A percentile compares a stretch with the other conserved stretches of the same genome.
Evolutionary conservation across 2,329 filamentous ascomycete species (phyloP).

Genomic region (Clarireedia hainanense): DNA sequence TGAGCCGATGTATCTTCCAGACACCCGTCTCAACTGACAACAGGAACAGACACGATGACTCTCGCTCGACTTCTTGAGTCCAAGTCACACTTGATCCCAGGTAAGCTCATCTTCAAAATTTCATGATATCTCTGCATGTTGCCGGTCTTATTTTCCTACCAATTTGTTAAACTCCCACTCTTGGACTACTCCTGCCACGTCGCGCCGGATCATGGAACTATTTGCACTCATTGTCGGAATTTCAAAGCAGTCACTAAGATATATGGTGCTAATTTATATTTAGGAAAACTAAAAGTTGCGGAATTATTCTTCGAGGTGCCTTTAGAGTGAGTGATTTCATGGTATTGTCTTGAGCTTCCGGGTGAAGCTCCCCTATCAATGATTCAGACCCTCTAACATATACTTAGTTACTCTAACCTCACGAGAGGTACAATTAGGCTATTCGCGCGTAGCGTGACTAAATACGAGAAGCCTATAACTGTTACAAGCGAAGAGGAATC

Average conservation of each 20-base stretch:
- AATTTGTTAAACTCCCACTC: neutral
- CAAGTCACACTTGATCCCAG: constrained; percentile 12
- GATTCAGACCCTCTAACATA: neutral
- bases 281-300: constrained; percentile 69
- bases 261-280: neutral
- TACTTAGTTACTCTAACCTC: constrained; percentile 3
- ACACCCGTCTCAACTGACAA: neutral
- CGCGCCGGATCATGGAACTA: too few relatives aligned
- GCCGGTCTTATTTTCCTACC: neutral
- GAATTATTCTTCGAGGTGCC: constrained; percentile 86
- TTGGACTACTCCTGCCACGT: neutral
- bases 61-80: constrained; percentile 24
- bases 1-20: too few relatives aligned
- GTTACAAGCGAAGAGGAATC: constrained; percentile 30
- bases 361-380: too few relatives aligned
- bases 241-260: neutral
- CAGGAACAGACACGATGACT: constrained; percentile 14
- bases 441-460: constrained; percentile 68
- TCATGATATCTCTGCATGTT: neutral
- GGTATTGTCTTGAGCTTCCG: constrained; percentile 44
- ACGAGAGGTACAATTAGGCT: constrained; percentile 54
- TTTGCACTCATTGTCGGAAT: too few relatives aligned
- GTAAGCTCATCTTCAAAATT: constrained; percentile 1
- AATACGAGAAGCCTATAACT: constrained; percentile 48
- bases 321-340: constrained; percentile 66